These are phyloP conservation scores for Funneliformis geosporum DNA, from an alignment of 192 early-diverging fungal species.

Conservation along the genomic window DNA sequence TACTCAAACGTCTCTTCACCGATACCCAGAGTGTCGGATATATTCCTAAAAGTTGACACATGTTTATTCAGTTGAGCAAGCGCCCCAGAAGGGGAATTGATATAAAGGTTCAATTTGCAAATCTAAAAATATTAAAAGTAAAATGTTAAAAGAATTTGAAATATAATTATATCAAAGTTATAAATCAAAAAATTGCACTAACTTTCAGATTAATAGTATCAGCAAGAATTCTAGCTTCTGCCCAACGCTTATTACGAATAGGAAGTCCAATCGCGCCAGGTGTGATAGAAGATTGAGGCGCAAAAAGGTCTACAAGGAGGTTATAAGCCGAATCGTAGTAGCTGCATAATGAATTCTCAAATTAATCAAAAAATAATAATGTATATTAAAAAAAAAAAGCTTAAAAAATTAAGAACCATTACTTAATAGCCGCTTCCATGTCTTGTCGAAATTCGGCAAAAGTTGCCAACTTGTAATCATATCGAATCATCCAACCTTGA, in stretches of 20 bases:
- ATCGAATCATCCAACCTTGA: conserved; percentile 76
- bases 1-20: conserved; percentile 83
- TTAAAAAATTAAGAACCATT: neutral
- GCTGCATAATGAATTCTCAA: conserved; percentile 34
- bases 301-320: conserved; percentile 65
- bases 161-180: neutral
- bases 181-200: neutral
- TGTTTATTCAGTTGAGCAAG: conserved; percentile 73
- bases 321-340: conserved; percentile 73
- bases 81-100: conserved; percentile 67
- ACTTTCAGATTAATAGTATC: conserved; percentile 81
- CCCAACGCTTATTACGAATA: conserved; percentile 65
- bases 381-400: neutral
- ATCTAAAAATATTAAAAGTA: conserved; percentile 52
- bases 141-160: neutral
- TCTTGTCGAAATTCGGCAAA: conserved; percentile 68
- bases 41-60: conserved; percentile 57
- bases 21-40: conserved; percentile 59
- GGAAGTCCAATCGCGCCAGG: conserved; percentile 47
- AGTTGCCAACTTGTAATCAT: conserved; percentile 75
- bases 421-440: conserved; percentile 56
- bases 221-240: conserved; percentile 67
- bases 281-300: conserved; percentile 49
- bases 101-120: conserved; percentile 71
- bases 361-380: neutral